phyloP scores from a whole-genome alignment of 2,329 filamentous ascomycete genomes.

The Talaromyces sp. region DNA sequence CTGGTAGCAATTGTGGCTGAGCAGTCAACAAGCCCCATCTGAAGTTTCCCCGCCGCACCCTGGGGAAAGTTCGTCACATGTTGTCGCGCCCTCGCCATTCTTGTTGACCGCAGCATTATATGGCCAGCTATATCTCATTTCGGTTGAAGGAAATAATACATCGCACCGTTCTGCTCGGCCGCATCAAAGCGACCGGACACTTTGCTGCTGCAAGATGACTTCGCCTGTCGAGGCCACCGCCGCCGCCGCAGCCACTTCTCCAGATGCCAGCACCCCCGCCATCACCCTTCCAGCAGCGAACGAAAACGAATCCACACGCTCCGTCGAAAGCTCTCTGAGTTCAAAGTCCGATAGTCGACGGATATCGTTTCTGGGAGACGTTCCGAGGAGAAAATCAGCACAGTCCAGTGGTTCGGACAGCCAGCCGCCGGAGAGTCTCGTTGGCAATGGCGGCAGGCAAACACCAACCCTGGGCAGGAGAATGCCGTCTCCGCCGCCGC shows the following conservation, averaged over 20 bases:
- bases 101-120: neutral
- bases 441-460: slow-evolving; percentile 18
- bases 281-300: slow-evolving; percentile 4
- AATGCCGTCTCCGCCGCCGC: slow-evolving; percentile 35
- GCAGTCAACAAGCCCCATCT: slow-evolving; percentile 2
- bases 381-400: slow-evolving; percentile 30
- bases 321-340: slow-evolving; percentile 10
- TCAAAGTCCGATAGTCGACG: slow-evolving; percentile 6
- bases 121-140: neutral
- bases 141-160: neutral
- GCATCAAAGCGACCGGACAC: neutral
- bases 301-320: slow-evolving; percentile 4
- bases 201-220: slow-evolving; percentile 4
- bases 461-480: slow-evolving; percentile 19
- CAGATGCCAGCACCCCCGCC: slow-evolving; percentile 4
- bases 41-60: slow-evolving; percentile 4
- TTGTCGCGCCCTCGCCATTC: neutral
- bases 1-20: slow-evolving; percentile 6
- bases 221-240: neutral
- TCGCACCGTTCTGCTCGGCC: neutral
- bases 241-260: neutral
- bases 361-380: slow-evolving; percentile 19
- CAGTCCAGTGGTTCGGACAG: slow-evolving; percentile 31
- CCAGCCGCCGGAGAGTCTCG: slow-evolving; percentile 23
- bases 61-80: slow-evolving; percentile 10